Evolutionary conservation across 345 rosid genomes (phyloP), one percentile per base, ranked within the genome.

Genomic region (Atalantia buxifolia): DNA sequence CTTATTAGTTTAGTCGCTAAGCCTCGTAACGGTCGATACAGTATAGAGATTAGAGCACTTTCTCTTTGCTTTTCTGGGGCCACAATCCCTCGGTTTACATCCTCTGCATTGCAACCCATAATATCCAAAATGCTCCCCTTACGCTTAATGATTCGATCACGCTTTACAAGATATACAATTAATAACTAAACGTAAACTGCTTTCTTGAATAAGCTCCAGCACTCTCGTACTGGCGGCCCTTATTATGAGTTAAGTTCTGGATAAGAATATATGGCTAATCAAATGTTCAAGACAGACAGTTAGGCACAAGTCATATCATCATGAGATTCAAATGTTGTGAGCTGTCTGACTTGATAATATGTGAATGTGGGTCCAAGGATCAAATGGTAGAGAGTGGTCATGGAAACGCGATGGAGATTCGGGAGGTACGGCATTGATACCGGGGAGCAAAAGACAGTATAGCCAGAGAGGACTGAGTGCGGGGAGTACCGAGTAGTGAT

Each of bases 401-500:
- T 36, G 55, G 53, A 65, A 76, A 76, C 36, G 77, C 63, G 69
- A 48, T 75, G 28, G 85, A 67, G 80, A 19, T 61, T 14, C 3
- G 36, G 71, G 72, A 45, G 35, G 81, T 75, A 53, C 67, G 30
- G 69, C 42, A 65, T 69, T 71, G 62, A 38, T 53, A 24, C 67
- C 24, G 36, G 35, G 31, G 67, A 25, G n/a, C 14, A 21, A 50
- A 61, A 76, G 35, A 62, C 38, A 55, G 13, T 53, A n/a, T 8
- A 24, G 50, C 18, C 48, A 75, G 69, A 19, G 72, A 30, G 33
- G 75, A 42, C 71, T 22, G 35, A 31, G 25, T 3, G 65, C 12
- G 69, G 35, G 9, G 56, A 33, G 67, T 65, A 10, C 40, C 24
- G 69, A 18, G 74, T 42, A 48, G 83, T 56, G 80, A 61, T 74